Conservation (phyloP, 1,284 basidiomycete species). For the Xerocomus minutiporus region DNA sequence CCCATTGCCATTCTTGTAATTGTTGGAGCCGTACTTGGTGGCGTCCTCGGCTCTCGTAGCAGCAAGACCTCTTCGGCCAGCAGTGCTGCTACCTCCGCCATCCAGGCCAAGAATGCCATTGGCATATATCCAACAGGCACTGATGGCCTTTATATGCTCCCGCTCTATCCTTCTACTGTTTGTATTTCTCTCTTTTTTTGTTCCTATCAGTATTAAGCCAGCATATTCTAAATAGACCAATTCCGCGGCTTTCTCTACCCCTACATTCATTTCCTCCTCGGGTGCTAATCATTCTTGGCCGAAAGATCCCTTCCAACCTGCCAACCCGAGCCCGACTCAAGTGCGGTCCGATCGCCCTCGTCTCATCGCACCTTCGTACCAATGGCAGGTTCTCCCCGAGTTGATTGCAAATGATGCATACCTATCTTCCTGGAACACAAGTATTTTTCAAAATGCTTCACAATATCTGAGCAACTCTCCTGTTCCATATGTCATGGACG, state of each 20-base stretch:
- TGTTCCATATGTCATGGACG: slow-evolving; percentile 75
- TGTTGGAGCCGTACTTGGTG: slow-evolving; percentile 62
- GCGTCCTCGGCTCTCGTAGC: slow-evolving; percentile 55
- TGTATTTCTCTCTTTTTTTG: slow-evolving; percentile 33
- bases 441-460: slow-evolving; percentile 89
- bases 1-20: slow-evolving; percentile 54
- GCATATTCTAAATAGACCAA: slow-evolving; percentile 56
- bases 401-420: slow-evolving; percentile 86
- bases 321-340: slow-evolving; percentile 52
- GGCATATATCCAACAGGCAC: slow-evolving; percentile 73
- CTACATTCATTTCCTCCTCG: slow-evolving; percentile 61
- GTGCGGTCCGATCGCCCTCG: slow-evolving; percentile 82
- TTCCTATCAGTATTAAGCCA: neutral
- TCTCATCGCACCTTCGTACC: slow-evolving; percentile 87
- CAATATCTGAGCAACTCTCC: slow-evolving; percentile 58
- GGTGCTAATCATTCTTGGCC: slow-evolving; percentile 65
- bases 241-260: slow-evolving; percentile 68
- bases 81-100: slow-evolving; percentile 46
- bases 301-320: slow-evolving; percentile 65
- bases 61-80: slow-evolving; percentile 41
- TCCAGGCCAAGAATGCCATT: slow-evolving; percentile 56
- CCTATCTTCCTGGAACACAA: slow-evolving; percentile 83
- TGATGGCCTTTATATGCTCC: slow-evolving; percentile 69
- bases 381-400: slow-evolving; percentile 82
- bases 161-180: slow-evolving; percentile 84